Evolutionary conservation across 805 yeast genomes (phyloP), one percentile per base, ranked within the genome.

Genomic region (Sugiyamaella chiloensis): DNA sequence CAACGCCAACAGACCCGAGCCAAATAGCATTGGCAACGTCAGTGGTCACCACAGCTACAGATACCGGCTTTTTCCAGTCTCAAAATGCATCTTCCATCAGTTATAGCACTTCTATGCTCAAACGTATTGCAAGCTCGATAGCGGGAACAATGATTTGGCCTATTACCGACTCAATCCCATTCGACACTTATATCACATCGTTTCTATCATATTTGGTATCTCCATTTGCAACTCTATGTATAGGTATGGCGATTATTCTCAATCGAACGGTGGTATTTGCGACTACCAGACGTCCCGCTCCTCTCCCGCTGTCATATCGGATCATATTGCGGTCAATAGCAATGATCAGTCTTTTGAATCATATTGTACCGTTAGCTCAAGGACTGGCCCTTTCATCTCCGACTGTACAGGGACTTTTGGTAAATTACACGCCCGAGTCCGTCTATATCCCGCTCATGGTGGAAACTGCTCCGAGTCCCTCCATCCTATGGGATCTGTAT

Each of bases 221-320:
- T 11, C 63, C 62, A 20, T 63, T 57, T 51, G 65, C 66, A 7
- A 32, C 62, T 29, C 50, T 59, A 21, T 80, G 85, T 61, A 76
- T 80, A 73, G 58, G 75, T 6, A 77, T 80, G 53, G 85, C 83
- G 0, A 65, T 81, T 3, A 55, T 80, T 2, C 64, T 81, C 51
- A 81, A 82, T 61, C 65, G 87, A 53, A 74, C 83, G 3, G 68
- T 73, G 17, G 75, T 78, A 2, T 79, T 81, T 72, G 81, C 85
- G 1, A 68, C 81, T 0, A 65, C 79, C 5, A 59, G 81, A 46
- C 62, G 74, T 19, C 70, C 70, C 32, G 58, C 64, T 29, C 53
- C 63, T 30, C 58, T 74, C 30, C 74, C 60, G 16, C 58, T 64
- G 58, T 21, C 48, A 7, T 65, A 67, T 2, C 62, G 65, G 24